Evolutionary conservation across 2,329 filamentous ascomycete genomes (phyloP).

Genomic region (Fusarium sp.): DNA sequence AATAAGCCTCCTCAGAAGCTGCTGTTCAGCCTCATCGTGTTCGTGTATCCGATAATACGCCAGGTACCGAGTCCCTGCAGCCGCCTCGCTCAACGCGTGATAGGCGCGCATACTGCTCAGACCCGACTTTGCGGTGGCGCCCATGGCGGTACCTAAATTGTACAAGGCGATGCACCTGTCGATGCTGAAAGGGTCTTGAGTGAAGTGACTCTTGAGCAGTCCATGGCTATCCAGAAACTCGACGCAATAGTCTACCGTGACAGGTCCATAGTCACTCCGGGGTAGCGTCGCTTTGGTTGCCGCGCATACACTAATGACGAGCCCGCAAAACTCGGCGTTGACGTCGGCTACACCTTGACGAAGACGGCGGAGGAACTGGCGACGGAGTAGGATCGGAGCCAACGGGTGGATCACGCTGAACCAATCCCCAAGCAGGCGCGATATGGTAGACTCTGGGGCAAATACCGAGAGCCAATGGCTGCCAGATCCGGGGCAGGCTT

Average conservation of each 20-base stretch:
- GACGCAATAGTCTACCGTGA: constrained; percentile 50
- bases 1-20: constrained; percentile 53
- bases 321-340: constrained; percentile 50
- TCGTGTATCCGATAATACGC: constrained; percentile 47
- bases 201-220: constrained; percentile 42
- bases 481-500: not conserved
- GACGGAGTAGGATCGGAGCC: constrained; percentile 52
- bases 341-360: constrained; percentile 42
- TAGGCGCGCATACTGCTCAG: constrained; percentile 40
- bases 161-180: constrained; percentile 56
- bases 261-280: constrained; percentile 42
- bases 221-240: constrained; percentile 49
- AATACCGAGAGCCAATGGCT: constrained; percentile 38
- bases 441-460: constrained; percentile 29
- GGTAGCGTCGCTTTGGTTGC: constrained; percentile 53
- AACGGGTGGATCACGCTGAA: constrained; percentile 55
- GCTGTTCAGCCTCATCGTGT: constrained; percentile 46
- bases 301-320: constrained; percentile 54
- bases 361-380: constrained; percentile 50
- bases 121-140: constrained; percentile 24
- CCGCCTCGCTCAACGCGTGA: constrained; percentile 46
- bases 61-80: constrained; percentile 50
- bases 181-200: constrained; percentile 44
- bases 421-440: constrained; percentile 51
- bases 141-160: constrained; percentile 50